phyloP scores from a whole-genome alignment of 768 basidiomycete species.

The Lentinula edodes region DNA sequence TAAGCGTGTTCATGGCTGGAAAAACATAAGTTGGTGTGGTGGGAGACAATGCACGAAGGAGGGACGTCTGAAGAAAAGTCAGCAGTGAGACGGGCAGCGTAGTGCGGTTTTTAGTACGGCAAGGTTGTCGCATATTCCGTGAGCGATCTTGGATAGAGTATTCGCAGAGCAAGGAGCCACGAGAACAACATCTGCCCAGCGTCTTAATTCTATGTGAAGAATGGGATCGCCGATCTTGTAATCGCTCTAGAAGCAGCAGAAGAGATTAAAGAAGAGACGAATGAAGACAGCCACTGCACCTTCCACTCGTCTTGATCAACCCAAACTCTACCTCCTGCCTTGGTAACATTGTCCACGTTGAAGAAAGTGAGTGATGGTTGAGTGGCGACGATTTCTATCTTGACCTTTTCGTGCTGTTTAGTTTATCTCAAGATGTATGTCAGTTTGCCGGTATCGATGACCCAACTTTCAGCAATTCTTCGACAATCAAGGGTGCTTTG shows the following conservation, averaged over 20 bases:
- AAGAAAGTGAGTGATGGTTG: constrained; percentile 77
- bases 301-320: constrained; percentile 90
- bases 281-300: constrained; percentile 39
- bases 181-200: constrained; percentile 95
- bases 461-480: constrained; percentile 64
- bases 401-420: constrained; percentile 64
- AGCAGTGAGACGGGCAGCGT: no score
- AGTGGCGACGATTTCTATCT: constrained; percentile 81
- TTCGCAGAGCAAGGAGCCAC: constrained; percentile 97
- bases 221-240: constrained; percentile 87
- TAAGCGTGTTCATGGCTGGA: constrained; percentile 98
- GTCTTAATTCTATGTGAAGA: constrained; percentile 88
- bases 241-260: constrained; percentile 40
- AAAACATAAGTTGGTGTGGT: constrained; percentile 86
- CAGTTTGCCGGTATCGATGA: constrained; percentile 10
- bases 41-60: constrained; percentile 80
- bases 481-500: constrained; percentile 86
- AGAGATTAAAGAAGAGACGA: neutral
- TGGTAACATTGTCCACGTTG: constrained; percentile 43
- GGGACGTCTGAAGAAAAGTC: constrained; percentile 47
- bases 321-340: constrained; percentile 67
- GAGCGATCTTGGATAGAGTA: constrained; percentile 88
- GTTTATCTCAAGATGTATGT: neutral
- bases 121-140: constrained; percentile 87
- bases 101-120: constrained; percentile 38